These are phyloP conservation scores for Starmerella roubikii DNA, from an alignment of 805 yeast species.

Conservation along the genomic window DNA sequence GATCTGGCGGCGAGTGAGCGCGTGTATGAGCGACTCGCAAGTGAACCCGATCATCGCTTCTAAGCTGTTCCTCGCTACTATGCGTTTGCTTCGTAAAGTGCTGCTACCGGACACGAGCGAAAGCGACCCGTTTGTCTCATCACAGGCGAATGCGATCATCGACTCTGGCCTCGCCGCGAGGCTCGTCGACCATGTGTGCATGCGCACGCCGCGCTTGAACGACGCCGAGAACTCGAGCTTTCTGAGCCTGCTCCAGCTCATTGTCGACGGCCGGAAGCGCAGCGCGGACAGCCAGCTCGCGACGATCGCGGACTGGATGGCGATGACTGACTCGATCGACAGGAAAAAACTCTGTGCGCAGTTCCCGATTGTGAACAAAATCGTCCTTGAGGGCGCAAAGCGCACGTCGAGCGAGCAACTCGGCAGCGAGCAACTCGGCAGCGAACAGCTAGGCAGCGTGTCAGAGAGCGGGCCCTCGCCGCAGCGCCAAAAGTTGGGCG, in stretches of 20 bases:
- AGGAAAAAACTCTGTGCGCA: neutral
- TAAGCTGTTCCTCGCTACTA: neutral
- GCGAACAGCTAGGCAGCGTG: too few relatives aligned
- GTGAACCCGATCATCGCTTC: neutral
- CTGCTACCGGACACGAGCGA: neutral
- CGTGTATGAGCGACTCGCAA: too few relatives aligned
- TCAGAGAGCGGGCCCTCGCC: too few relatives aligned
- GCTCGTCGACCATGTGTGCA: slow-evolving; percentile 38
- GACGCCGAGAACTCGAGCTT: slow-evolving; percentile 65
- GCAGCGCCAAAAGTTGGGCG: too few relatives aligned
- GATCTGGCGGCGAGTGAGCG: slow-evolving; percentile 1
- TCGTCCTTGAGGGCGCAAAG: neutral
- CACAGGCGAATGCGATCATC: slow-evolving; percentile 32
- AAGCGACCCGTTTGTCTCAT: neutral
- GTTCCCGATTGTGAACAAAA: neutral
- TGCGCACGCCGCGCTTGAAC: slow-evolving; percentile 37
- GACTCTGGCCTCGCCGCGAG: slow-evolving; percentile 38
- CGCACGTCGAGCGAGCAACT: neutral
- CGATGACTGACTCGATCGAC: neutral
- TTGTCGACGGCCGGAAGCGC: slow-evolving; percentile 6
- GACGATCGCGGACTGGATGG: neutral
- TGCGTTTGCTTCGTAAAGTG: slow-evolving; percentile 7
- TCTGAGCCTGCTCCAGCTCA: slow-evolving; percentile 37
- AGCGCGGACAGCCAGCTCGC: neutral
- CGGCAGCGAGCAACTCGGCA: too few relatives aligned